Conservation (phyloP, 1,284 basidiomycete genomes). For the Ustilago nuda region DNA sequence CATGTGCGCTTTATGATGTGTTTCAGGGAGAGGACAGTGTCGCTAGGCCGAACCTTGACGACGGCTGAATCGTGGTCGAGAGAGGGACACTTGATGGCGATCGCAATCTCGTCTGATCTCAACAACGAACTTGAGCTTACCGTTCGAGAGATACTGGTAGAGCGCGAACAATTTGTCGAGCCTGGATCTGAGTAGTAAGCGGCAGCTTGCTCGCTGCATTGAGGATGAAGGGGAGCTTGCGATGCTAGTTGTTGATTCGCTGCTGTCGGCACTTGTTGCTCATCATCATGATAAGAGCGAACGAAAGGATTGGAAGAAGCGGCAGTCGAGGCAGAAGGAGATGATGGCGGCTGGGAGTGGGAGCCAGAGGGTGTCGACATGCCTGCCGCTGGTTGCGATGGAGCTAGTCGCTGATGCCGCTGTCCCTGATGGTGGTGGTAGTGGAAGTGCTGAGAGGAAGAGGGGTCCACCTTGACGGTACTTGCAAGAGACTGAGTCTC, state of each 20-base stretch:
- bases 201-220: background rate
- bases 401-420: constrained; percentile 16
- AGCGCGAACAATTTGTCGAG: background rate
- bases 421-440: constrained; percentile 27
- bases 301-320: constrained; percentile 32
- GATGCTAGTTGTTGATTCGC: background rate
- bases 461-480: constrained; percentile 17
- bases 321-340: constrained; percentile 30
- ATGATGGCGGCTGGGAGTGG: constrained; percentile 23
- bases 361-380: constrained; percentile 27
- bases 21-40: constrained; percentile 48
- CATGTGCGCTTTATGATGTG: constrained; percentile 44
- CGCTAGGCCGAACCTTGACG: constrained; percentile 21
- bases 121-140: constrained; percentile 3
- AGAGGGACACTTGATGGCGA: constrained; percentile 53
- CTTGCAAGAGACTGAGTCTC: background rate
- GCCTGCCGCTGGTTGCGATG: constrained; percentile 15
- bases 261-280: constrained; percentile 9
- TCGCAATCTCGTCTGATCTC: constrained; percentile 10
- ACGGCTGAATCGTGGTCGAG: constrained; percentile 43
- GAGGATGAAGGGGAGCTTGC: background rate
- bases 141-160: constrained; percentile 11
- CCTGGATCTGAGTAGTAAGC: background rate
- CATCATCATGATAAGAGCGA: constrained; percentile 26
- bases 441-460: constrained; percentile 23